Evolutionary conservation across 768 basidiomycete genomes (phyloP), one percentile per base, ranked within the genome.

Genomic region (Boletus patriciae): DNA sequence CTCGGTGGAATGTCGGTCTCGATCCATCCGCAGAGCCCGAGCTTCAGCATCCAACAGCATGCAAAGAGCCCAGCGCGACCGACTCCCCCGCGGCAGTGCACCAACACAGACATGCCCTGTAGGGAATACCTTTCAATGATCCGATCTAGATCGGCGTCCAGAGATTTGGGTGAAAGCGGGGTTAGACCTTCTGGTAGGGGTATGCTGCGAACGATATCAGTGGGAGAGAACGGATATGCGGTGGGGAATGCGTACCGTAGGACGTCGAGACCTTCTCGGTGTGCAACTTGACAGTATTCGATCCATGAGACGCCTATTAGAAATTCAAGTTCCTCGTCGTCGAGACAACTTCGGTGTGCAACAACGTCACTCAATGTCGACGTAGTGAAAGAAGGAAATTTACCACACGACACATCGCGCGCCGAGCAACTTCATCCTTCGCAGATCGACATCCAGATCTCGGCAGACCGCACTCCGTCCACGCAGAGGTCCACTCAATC

Each of bases 71-170:
- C 96, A 0, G 95, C 96, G 18, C 95, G 83, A 3, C 95, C 95
- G 8, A 98, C 89, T 4, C 96, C 96, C 16, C 95, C 95, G 18
- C 95, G 84, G 69, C 96, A 98, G 64, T 98, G 96, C 13, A 88
- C 89, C 12, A 96, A 80, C 10, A 94, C 80, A 10, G 83, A 79
- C 0, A 82, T 67, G 3, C 94, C 92, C 6, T 74, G 76, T 4
- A 94, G 76, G 1, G 94, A 88, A 66, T 96, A 96, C 5, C 71
- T 70, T 21, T 82, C 71, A 42, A 94, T 86, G 52, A 96, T 71
- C 43, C 78, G 75, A 8, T 79, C 77, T 4, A 98, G 75, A 53
- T 89, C 80, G 0, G 68, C 75, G 67, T 97, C 90, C 31, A 98
- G 74, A 16, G 67, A 77, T 8, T 76, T 75, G 8, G 84, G 71